These are phyloP conservation scores for Cryptosporidium muris DNA, from an alignment of 169 alveolate species.

Conservation along the genomic window DNA sequence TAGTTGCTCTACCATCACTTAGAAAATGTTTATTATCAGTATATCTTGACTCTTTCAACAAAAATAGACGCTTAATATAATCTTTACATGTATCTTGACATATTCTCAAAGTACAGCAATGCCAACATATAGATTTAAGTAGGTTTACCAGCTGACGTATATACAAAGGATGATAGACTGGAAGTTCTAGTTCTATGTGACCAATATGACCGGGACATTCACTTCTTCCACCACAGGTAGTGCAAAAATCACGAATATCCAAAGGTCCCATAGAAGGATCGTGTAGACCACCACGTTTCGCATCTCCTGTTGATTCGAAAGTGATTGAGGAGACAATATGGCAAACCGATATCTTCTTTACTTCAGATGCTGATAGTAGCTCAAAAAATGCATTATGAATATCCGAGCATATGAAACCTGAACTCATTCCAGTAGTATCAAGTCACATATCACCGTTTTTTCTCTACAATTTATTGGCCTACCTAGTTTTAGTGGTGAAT, in stretches of 20 bases:
- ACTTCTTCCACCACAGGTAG: constrained; percentile 90
- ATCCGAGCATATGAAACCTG: constrained; percentile 60
- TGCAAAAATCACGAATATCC: constrained; percentile 86
- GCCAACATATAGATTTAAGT: constrained; percentile 84
- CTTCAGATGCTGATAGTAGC: constrained; percentile 58
- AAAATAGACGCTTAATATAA: constrained; percentile 73
- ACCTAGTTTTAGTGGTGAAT: too few relatives aligned
- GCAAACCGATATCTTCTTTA: constrained; percentile 63
- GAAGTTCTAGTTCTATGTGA: constrained; percentile 90
- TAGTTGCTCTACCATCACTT: constrained; percentile 51
- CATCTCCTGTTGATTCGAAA: constrained; percentile 65
- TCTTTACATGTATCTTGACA: constrained; percentile 73
- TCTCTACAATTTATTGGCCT: too few relatives aligned
- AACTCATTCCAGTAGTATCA: constrained; percentile 23
- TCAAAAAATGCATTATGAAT: constrained; percentile 70
- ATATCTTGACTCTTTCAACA: constrained; percentile 73
- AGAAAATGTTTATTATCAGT: constrained; percentile 73
- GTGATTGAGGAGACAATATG: constrained; percentile 41
- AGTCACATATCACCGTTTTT: too few relatives aligned
- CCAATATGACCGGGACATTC: constrained; percentile 96
- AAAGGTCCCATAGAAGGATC: constrained; percentile 95
- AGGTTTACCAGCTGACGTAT: constrained; percentile 86
- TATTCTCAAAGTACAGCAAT: constrained; percentile 76
- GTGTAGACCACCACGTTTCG: constrained; percentile 82
- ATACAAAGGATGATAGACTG: constrained; percentile 93